phyloP scores from a whole-genome alignment of 805 yeast species.

The Metschnikowia arizonensis region DNA sequence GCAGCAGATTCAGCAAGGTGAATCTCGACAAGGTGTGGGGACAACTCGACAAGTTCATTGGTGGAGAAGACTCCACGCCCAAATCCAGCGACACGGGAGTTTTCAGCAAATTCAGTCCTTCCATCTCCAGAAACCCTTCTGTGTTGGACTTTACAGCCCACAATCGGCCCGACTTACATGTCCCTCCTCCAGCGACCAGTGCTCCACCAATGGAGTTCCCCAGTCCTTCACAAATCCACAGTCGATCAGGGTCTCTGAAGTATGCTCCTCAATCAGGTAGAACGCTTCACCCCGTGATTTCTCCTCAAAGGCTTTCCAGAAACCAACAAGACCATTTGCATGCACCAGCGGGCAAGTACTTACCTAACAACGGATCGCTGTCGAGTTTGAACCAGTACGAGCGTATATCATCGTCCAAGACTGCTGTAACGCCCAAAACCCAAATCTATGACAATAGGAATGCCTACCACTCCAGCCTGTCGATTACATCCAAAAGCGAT shows the following conservation, averaged over 20 bases:
- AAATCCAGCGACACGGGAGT: conserved; percentile 48
- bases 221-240: conserved; percentile 11
- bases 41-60: conserved; percentile 82
- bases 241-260: conserved; percentile 7
- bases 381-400: conserved; percentile 11
- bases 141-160: conserved; percentile 29
- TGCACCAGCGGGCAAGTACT: conserved; percentile 7
- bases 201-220: conserved; percentile 11
- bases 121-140: conserved; percentile 54
- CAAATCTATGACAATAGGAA: conserved; percentile 10
- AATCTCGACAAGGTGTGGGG: conserved; percentile 85
- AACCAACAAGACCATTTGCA: not conserved
- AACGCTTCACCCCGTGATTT: not conserved
- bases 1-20: conserved; percentile 49
- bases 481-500: conserved; percentile 17
- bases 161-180: conserved; percentile 6
- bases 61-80: conserved; percentile 58
- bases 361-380: conserved; percentile 10
- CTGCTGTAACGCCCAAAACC: conserved; percentile 5
- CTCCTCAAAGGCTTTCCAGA: conserved; percentile 6
- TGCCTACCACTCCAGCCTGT: conserved; percentile 20
- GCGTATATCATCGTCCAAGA: conserved; percentile 1
- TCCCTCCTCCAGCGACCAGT: conserved; percentile 6
- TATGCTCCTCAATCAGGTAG: conserved; percentile 7
- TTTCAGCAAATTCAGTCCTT: conserved; percentile 68